phyloP scores from a whole-genome alignment of 2,329 filamentous ascomycete species.

The Scedosporium aurantiacum region DNA sequence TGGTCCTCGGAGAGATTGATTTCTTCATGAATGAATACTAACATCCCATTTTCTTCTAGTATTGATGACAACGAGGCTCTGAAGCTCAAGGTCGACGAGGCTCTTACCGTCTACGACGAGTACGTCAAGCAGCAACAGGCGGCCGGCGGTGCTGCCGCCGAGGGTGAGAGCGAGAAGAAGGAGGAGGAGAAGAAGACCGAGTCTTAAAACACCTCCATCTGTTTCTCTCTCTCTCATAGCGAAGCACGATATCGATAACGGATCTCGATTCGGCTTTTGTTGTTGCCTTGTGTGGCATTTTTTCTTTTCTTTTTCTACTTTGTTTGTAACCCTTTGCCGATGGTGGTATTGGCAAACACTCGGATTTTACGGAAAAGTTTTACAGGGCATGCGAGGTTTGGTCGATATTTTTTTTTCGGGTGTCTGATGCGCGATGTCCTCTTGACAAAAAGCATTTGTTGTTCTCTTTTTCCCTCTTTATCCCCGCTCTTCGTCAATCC shows the following conservation, averaged over 20 bases:
- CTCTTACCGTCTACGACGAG: constrained; percentile 93
- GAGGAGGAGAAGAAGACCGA: constrained; percentile 32
- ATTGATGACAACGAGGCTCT: constrained; percentile 84
- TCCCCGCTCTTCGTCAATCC: constrained; percentile 5
- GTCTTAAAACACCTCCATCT: constrained; percentile 20
- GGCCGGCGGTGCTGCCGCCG: constrained; percentile 17
- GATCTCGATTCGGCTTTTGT: constrained; percentile 6
- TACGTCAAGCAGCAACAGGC: constrained; percentile 77
- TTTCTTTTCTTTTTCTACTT: background rate
- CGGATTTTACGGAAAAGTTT: constrained; percentile 8
- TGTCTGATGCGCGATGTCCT: constrained; percentile 6
- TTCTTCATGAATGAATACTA: constrained; percentile 7
- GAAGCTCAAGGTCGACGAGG: constrained; percentile 93
- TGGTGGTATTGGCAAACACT: constrained; percentile 1
- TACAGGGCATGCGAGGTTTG: constrained; percentile 6
- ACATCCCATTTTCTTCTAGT: constrained; percentile 30
- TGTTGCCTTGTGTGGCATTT: constrained; percentile 1
- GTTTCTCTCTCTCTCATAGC: background rate
- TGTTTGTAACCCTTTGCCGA: constrained; percentile 1
- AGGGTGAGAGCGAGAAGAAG: constrained; percentile 36
- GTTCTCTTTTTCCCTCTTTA: constrained; percentile 4
- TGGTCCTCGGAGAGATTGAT: background rate
- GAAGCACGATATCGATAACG: background rate
- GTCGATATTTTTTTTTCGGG: constrained; percentile 2
- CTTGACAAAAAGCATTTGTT: constrained; percentile 4